Evolutionary conservation across 306 rosid genomes (phyloP).

Genomic region (Trifolium pratense): DNA sequence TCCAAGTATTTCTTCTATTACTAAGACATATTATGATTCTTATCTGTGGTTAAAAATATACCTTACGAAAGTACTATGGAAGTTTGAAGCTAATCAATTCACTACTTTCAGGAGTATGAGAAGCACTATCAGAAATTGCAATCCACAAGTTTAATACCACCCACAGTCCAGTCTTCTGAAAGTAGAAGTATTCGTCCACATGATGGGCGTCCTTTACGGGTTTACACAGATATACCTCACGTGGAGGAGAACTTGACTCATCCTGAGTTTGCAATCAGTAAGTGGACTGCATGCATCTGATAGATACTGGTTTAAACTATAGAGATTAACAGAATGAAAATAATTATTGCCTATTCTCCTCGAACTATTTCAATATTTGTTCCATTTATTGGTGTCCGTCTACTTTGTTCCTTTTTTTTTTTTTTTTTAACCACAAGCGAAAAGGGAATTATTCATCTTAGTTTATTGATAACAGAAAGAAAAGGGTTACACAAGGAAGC

Average conservation of each 20-base stretch:
- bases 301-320: background rate
- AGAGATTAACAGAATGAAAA: background rate
- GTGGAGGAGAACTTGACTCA: constrained; percentile 83
- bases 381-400: background rate
- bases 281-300: constrained; percentile 43
- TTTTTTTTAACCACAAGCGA: background rate
- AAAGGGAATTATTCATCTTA: background rate
- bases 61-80: constrained; percentile 4
- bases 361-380: background rate
- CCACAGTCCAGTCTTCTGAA: constrained; percentile 39
- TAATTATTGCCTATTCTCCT: background rate
- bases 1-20: constrained; percentile 58
- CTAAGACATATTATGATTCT: constrained; percentile 35
- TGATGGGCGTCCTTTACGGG: constrained; percentile 57
- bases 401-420: background rate
- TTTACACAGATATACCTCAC: constrained; percentile 86
- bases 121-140: constrained; percentile 58
- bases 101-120: constrained; percentile 68
- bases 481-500: background rate
- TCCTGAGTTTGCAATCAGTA: constrained; percentile 76
- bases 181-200: constrained; percentile 44
- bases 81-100: constrained; percentile 39
- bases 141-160: constrained; percentile 40
- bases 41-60: constrained; percentile 32
- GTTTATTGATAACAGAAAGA: background rate